phyloP scores from a whole-genome alignment of 192 early-diverging fungal genomes.

The Coemansia sp. region DNA sequence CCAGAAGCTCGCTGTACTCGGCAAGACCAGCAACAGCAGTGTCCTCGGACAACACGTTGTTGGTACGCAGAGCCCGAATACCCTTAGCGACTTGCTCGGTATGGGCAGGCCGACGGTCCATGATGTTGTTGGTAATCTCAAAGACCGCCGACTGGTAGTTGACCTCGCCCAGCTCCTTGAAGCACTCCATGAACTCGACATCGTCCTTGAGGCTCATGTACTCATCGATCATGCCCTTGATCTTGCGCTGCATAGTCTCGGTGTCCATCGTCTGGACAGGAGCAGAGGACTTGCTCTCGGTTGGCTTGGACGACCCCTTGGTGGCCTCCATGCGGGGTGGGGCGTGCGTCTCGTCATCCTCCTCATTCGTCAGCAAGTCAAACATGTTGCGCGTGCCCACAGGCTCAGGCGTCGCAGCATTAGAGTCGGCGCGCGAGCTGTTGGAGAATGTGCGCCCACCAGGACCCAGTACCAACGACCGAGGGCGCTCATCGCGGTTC shows the following conservation, averaged over 20 bases:
- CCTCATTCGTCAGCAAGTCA: slow-evolving; percentile 49
- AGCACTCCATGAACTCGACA: slow-evolving; percentile 65
- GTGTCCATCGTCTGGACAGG: slow-evolving; percentile 45
- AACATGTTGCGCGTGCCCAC: slow-evolving; percentile 57
- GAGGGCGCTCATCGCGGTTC: slow-evolving; percentile 38
- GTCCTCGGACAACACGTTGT: slow-evolving; percentile 56
- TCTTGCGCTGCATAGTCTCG: slow-evolving; percentile 56
- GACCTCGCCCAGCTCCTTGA: slow-evolving; percentile 72
- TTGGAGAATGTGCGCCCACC: slow-evolving; percentile 51
- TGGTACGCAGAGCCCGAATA: slow-evolving; percentile 54
- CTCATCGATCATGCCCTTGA: slow-evolving; percentile 66
- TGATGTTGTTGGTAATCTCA: slow-evolving; percentile 64
- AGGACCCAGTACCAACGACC: slow-evolving; percentile 24
- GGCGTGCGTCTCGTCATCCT: slow-evolving; percentile 41
- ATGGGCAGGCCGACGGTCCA: slow-evolving; percentile 64
- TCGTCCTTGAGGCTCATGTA: slow-evolving; percentile 64
- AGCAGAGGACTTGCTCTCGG: neutral
- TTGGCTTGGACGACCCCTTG: slow-evolving; percentile 29
- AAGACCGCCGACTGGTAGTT: slow-evolving; percentile 62
- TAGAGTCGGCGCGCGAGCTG: slow-evolving; percentile 55
- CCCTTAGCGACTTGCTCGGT: slow-evolving; percentile 59
- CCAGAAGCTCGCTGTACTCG: slow-evolving; percentile 62
- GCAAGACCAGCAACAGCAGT: slow-evolving; percentile 60
- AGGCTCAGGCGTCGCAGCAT: slow-evolving; percentile 52
- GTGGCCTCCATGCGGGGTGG: slow-evolving; percentile 45